phyloP scores from a whole-genome alignment of 345 rosid genomes.

The Moringa oleifera region DNA sequence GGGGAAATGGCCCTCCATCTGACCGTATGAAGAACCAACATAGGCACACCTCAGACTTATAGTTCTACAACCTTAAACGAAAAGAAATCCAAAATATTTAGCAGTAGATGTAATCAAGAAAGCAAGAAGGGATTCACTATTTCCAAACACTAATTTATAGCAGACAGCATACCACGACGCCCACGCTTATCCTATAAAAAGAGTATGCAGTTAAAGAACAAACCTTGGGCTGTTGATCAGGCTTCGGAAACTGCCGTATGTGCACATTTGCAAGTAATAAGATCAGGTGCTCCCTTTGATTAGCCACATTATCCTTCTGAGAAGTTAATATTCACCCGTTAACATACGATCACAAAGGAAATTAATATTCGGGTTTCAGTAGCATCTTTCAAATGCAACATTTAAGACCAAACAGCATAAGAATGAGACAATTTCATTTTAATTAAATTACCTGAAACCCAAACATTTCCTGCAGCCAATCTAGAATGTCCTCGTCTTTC shows the following conservation, averaged over 20 bases:
- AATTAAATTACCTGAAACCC: constrained; percentile 79
- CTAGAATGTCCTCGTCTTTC: constrained; percentile 88
- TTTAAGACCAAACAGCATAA: neutral
- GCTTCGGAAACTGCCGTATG: constrained; percentile 91
- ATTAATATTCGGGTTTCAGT: too few species aligned
- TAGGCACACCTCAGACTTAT: neutral
- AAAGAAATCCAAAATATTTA: too few species aligned
- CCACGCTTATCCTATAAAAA: neutral
- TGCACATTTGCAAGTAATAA: constrained; percentile 95
- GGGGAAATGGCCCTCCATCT: too few species aligned
- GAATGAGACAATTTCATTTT: neutral
- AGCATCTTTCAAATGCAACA: too few species aligned
- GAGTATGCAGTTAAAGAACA: constrained; percentile 12
- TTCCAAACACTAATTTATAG: neutral
- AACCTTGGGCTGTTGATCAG: constrained; percentile 98
- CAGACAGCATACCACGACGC: neutral
- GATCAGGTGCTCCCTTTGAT: constrained; percentile 98
- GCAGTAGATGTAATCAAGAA: too few species aligned
- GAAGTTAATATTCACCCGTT: neutral
- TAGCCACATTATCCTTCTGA: constrained; percentile 96
- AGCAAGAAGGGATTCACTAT: too few species aligned
- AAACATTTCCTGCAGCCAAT: constrained; percentile 98
- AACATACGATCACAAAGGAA: neutral
- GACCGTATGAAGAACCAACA: too few species aligned
- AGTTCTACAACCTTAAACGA: neutral